phyloP scores from a whole-genome alignment of 2,329 filamentous ascomycete species.

The Monascus ruber region DNA sequence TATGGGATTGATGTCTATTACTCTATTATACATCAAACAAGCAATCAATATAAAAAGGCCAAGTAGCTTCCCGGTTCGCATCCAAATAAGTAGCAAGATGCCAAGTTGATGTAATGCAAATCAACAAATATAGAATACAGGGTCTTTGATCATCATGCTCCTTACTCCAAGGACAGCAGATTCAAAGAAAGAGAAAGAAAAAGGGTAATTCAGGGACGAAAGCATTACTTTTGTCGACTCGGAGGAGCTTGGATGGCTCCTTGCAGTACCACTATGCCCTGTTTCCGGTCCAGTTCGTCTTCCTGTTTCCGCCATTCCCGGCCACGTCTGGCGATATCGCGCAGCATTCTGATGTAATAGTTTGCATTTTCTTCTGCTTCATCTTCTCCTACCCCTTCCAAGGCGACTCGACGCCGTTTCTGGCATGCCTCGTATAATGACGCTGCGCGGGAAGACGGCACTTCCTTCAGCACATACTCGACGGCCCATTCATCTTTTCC shows the following conservation, averaged over 20 bases:
- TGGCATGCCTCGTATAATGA: conserved; percentile 47
- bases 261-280: conserved; percentile 24
- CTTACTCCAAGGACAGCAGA: neutral
- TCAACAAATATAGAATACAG: neutral
- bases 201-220: neutral
- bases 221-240: neutral
- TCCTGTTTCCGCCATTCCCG: conserved; percentile 46
- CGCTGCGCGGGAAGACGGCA: conserved; percentile 36
- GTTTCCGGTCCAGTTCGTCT: conserved; percentile 40
- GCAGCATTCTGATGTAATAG: conserved; percentile 33
- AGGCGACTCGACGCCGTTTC: conserved; percentile 41
- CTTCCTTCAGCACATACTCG: conserved; percentile 65
- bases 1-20: too few relatives aligned
- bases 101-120: too few relatives aligned
- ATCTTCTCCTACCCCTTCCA: conserved; percentile 27
- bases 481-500: conserved; percentile 52
- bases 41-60: too few relatives aligned
- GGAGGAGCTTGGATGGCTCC: conserved; percentile 3
- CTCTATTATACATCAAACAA: too few relatives aligned
- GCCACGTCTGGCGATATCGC: conserved; percentile 43
- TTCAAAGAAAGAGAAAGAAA: neutral
- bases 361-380: conserved; percentile 31
- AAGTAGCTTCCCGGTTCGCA: too few relatives aligned
- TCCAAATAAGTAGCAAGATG: too few relatives aligned
- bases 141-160: neutral